Evolutionary conservation across 2,329 filamentous ascomycete species (phyloP).

Genomic region (Talaromyces sp.): DNA sequence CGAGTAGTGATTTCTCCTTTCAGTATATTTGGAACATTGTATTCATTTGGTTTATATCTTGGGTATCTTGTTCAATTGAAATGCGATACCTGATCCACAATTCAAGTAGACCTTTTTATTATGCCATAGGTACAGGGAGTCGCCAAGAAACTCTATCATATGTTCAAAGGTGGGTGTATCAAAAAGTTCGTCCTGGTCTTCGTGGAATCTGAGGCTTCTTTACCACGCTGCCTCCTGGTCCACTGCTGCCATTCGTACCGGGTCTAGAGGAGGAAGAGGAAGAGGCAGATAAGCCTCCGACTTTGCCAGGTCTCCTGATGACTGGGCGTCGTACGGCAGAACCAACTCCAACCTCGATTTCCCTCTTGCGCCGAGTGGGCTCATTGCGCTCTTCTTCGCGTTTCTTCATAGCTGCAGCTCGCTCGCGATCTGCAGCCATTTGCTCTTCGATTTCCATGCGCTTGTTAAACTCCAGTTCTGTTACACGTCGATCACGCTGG

Average conservation of each 20-base stretch:
- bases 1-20: neutral
- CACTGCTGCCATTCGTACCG: slow-evolving; percentile 20
- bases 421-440: slow-evolving; percentile 82
- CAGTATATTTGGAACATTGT: neutral
- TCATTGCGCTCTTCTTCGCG: slow-evolving; percentile 42
- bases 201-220: slow-evolving; percentile 41
- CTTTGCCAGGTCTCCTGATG: slow-evolving; percentile 28
- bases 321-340: slow-evolving; percentile 40
- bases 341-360: slow-evolving; percentile 37
- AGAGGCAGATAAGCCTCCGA: slow-evolving; percentile 34
- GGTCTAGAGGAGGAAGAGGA: slow-evolving; percentile 30
- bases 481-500: slow-evolving; percentile 79
- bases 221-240: slow-evolving; percentile 42
- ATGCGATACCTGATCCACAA: neutral
- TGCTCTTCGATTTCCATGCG: slow-evolving; percentile 92
- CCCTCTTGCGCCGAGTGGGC: slow-evolving; percentile 36
- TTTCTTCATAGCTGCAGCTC: slow-evolving; percentile 45
- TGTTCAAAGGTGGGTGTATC: neutral
- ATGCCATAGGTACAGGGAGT: neutral
- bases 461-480: slow-evolving; percentile 87
- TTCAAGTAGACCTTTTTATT: neutral
- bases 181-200: slow-evolving; percentile 39
- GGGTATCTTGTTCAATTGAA: neutral
- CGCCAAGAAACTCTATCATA: neutral
- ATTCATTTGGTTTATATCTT: neutral